A percentile compares a stretch with the other conserved stretches of the same genome.
Evolutionary conservation across 192 early-diverging fungal genomes (phyloP).

Genomic region (Anaeromyces robustus): DNA sequence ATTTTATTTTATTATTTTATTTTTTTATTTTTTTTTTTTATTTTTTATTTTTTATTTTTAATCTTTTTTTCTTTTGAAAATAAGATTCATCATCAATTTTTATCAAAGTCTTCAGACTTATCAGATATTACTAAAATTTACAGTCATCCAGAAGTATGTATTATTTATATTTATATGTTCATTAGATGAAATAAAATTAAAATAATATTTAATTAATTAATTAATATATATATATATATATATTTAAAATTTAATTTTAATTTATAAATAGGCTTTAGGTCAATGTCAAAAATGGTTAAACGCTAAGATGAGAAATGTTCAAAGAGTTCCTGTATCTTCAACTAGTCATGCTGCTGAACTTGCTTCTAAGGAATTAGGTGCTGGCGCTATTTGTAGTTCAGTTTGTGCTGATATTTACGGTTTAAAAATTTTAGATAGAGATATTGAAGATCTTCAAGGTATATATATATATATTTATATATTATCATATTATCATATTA

Average conservation of each 20-base stretch:
- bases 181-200: no score
- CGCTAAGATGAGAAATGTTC: slow-evolving; percentile 50
- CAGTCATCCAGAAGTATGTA: slow-evolving; percentile 32
- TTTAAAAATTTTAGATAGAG: slow-evolving; percentile 52
- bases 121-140: slow-evolving; percentile 63
- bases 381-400: slow-evolving; percentile 67
- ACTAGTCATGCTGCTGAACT: slow-evolving; percentile 81
- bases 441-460: slow-evolving; percentile 65
- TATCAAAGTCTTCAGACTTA: slow-evolving; percentile 9
- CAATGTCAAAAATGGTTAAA: slow-evolving; percentile 65
- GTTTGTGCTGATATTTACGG: slow-evolving; percentile 66
- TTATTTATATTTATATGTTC: no score
- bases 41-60: no score
- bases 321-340: slow-evolving; percentile 56
- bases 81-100: neutral
- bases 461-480: neutral
- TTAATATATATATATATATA: neutral
- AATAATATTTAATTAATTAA: no score
- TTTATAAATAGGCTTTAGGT: slow-evolving; percentile 44
- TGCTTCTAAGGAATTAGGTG: slow-evolving; percentile 52
- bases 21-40: no score
- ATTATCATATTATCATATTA: no score
- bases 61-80: neutral
- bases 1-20: no score
- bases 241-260: slow-evolving; percentile 8